Base-by-base conservation (phyloP, 192 early-diverging fungal species). In the Rhizoclosmatium sp. region DNA sequence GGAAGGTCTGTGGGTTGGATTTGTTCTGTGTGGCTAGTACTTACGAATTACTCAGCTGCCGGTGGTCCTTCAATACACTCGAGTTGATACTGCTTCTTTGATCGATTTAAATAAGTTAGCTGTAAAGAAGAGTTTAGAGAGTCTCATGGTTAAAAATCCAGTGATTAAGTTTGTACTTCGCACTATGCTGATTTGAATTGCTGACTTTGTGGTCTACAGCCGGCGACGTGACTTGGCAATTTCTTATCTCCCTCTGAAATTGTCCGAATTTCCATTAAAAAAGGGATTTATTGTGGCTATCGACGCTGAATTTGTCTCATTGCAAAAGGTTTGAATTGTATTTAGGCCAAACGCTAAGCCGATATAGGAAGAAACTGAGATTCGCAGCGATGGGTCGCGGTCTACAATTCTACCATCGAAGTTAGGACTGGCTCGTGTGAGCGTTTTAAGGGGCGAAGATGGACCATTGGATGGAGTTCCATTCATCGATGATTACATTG, bases 401-500 rank as follows among this genome's bases (percentile, higher is more conserved):
- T 92, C 92, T 3, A 65, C 96, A 23, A 86, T 95, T 56, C 88
- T 94, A 4, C 97, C 98, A 4, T 90, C 92, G 56, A 88, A 92
- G 23, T 89, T 96, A 59, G 89, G 88, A 41, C 82, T 99, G 49
- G 98, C 97, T 1, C 89, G 98, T 9, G 95, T 99, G 19, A 95
- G 93, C 64, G 94, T 98, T 0, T 80, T 98, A 23, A 91, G 97
- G 2, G 97, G 96, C 0, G 83, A 89, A 31, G 91, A 89, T 14
- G 94, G 93, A 0, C 85, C 87, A 0, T 72, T 92, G 47, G 89
- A 92, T 48, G 91, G 92, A 19, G 82, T 93, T 21, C 96, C 97
- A 0, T 98, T 98, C 82, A 96, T 99, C 59, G 98, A 99, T 81
- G 98, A 99, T 82, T 98, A 99, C 79, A 94, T 99, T 66, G 91